Conservation (phyloP, 176 grass and related monocot species). For the Phoenix dactylifera region DNA sequence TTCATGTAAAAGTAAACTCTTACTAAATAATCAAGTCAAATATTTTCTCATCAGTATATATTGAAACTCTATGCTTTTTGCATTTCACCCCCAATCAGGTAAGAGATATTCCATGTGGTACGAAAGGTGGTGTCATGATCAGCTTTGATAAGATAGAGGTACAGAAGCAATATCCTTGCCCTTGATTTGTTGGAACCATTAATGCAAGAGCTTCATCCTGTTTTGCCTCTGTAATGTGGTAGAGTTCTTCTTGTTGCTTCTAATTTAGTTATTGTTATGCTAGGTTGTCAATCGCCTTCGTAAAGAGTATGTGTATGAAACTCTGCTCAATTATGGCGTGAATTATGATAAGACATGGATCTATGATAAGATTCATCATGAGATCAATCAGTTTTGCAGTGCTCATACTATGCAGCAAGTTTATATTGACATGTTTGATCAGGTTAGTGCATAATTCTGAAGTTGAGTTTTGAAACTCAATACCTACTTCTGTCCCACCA, state of each 20-base stretch:
- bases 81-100: conserved; percentile 42
- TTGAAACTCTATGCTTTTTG: neutral
- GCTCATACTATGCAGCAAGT: conserved; percentile 93
- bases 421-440: conserved; percentile 99
- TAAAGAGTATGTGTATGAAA: conserved; percentile 82
- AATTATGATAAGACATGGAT: conserved; percentile 99
- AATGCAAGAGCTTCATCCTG: neutral
- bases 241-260: conserved; percentile 4
- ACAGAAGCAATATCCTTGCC: conserved; percentile 2
- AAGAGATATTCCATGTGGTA: conserved; percentile 96
- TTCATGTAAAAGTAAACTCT: too few species aligned
- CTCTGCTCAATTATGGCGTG: conserved; percentile 89
- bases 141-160: conserved; percentile 99
- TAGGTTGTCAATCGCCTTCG: conserved; percentile 93
- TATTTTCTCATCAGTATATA: too few species aligned
- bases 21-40: too few species aligned
- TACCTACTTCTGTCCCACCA: too few species aligned
- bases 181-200: neutral
- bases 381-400: conserved; percentile 99
- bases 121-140: conserved; percentile 99
- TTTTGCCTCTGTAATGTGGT: conserved; percentile 6
- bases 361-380: conserved; percentile 99
- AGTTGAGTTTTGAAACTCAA: too few species aligned
- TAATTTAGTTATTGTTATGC: conserved; percentile 15
- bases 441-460: conserved; percentile 33